Percentiles rank a stretch among this genome's conserved stretches.
Conservation (phyloP, 2,329 filamentous ascomycete species). For the Fusarium chlamydosporum region DNA sequence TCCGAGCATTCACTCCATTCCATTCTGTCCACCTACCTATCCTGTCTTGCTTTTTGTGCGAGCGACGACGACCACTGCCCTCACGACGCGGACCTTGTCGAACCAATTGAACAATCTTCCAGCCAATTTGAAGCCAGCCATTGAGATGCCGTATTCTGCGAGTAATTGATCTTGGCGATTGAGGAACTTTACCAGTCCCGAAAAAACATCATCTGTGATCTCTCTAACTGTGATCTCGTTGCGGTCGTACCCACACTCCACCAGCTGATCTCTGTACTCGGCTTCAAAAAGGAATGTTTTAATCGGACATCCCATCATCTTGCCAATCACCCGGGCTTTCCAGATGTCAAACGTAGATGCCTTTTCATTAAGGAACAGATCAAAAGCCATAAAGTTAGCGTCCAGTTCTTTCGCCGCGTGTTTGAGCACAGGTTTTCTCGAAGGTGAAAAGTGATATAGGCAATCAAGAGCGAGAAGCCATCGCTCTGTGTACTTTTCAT, state of each 20-base stretch:
- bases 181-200: slow-evolving; percentile 63
- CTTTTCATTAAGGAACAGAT: slow-evolving; percentile 60
- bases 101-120: slow-evolving; percentile 59
- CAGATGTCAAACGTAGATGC: slow-evolving; percentile 52
- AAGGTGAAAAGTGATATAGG: slow-evolving; percentile 70
- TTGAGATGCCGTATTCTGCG: slow-evolving; percentile 55
- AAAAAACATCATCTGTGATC: slow-evolving; percentile 67
- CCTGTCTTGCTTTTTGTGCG: slow-evolving; percentile 42
- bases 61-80: slow-evolving; percentile 56
- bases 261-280: slow-evolving; percentile 62
- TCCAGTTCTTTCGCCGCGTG: slow-evolving; percentile 58
- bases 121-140: slow-evolving; percentile 57
- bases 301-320: slow-evolving; percentile 64
- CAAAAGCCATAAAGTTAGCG: slow-evolving; percentile 69
- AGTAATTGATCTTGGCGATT: slow-evolving; percentile 53
- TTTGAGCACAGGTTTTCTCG: slow-evolving; percentile 62
- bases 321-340: slow-evolving; percentile 59
- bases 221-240: slow-evolving; percentile 62
- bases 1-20: neutral
- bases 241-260: slow-evolving; percentile 62
- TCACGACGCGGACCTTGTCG: slow-evolving; percentile 53
- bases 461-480: slow-evolving; percentile 71
- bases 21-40: slow-evolving; percentile 16
- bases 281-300: slow-evolving; percentile 63
- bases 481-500: slow-evolving; percentile 51